Percentiles rank a stretch among this genome's conserved stretches.
These are phyloP conservation scores for Globisporangium mamillatum DNA, from an alignment of 352 stramenopile genomes.

Conservation along the genomic window DNA sequence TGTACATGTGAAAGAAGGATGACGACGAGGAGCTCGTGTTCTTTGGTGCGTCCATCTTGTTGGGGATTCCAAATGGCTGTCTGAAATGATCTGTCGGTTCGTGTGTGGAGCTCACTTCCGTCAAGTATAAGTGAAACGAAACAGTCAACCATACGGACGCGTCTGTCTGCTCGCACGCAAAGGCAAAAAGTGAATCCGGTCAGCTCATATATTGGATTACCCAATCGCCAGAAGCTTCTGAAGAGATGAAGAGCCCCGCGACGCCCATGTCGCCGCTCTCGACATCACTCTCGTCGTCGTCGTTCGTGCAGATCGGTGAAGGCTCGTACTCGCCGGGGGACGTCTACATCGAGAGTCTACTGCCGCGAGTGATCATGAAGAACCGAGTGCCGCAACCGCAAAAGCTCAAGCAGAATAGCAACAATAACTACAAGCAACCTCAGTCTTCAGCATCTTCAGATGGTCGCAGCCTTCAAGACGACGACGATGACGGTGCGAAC, in stretches of 20 bases:
- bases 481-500: constrained; percentile 18
- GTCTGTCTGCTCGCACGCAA: neutral
- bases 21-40: neutral
- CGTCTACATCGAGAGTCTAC: constrained; percentile 52
- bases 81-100: neutral
- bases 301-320: constrained; percentile 50
- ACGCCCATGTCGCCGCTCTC: constrained; percentile 19
- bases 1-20: constrained; percentile 58
- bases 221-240: neutral
- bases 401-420: constrained; percentile 8
- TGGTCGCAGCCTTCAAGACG: neutral
- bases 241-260: constrained; percentile 17
- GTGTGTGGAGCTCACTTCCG: neutral
- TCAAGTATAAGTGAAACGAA: neutral
- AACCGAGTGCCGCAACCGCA: neutral
- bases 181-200: neutral
- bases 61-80: neutral
- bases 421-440: neutral
- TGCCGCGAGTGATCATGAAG: constrained; percentile 30
- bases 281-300: constrained; percentile 25
- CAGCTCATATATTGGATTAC: neutral
- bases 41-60: constrained; percentile 3
- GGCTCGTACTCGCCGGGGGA: constrained; percentile 56
- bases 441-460: neutral
- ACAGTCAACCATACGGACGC: neutral